Evolutionary conservation across 441 rosid species (phyloP).

Genomic region (Populus tomentosa): DNA sequence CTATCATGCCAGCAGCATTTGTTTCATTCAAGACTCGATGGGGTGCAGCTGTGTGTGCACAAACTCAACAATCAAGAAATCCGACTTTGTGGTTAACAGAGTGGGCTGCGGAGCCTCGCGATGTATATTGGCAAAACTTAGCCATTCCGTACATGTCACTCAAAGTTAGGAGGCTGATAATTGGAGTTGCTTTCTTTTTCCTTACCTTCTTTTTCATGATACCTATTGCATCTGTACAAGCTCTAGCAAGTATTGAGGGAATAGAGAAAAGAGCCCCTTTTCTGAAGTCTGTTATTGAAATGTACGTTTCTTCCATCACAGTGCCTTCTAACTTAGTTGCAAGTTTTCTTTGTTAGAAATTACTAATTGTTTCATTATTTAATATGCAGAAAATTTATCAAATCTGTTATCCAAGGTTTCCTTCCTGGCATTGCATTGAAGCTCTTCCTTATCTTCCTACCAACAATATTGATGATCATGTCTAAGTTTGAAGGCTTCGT

Average conservation of each 20-base stretch:
- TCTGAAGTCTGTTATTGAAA: slow-evolving; percentile 56
- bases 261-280: slow-evolving; percentile 71
- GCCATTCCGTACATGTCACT: slow-evolving; percentile 85
- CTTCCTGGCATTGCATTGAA: slow-evolving; percentile 85
- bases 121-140: slow-evolving; percentile 85
- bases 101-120: slow-evolving; percentile 98
- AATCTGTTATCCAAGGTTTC: slow-evolving; percentile 74
- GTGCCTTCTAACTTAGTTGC: not conserved
- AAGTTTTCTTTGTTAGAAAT: not conserved
- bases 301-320: slow-evolving; percentile 42
- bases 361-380: slow-evolving; percentile 6
- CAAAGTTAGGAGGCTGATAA: slow-evolving; percentile 62
- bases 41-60: slow-evolving; percentile 99
- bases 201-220: slow-evolving; percentile 95
- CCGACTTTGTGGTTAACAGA: slow-evolving; percentile 93
- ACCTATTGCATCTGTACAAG: slow-evolving; percentile 87
- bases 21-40: slow-evolving; percentile 94
- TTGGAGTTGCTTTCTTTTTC: slow-evolving; percentile 85
- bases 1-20: slow-evolving; percentile 92
- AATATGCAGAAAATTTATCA: slow-evolving; percentile 50
- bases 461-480: slow-evolving; percentile 88
- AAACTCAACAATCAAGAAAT: slow-evolving; percentile 85
- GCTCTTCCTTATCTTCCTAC: slow-evolving; percentile 95
- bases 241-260: slow-evolving; percentile 86
- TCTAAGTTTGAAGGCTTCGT: slow-evolving; percentile 88